Percentiles rank a stretch among this genome's conserved stretches.
Evolutionary conservation across 140 eudicot species (phyloP).

Genomic region (Anethum foeniculum): DNA sequence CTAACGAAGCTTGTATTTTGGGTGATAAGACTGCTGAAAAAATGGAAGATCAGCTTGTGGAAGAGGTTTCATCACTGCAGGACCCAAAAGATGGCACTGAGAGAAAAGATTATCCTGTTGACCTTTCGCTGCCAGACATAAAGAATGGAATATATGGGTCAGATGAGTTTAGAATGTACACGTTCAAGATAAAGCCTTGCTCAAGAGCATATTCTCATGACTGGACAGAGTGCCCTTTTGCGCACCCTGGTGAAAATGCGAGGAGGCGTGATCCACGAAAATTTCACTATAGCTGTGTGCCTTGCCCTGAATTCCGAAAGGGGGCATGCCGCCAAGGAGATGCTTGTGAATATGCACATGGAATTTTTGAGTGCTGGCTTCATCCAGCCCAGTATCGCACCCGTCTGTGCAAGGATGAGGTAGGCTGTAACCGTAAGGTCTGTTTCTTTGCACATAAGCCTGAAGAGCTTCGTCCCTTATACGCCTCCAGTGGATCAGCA

Average conservation of each 20-base stretch:
- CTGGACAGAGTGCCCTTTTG: conserved; percentile 91
- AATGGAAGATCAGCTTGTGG: conserved; percentile 13
- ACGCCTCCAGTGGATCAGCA: conserved; percentile 79
- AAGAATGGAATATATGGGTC: conserved; percentile 67
- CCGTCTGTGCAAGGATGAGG: conserved; percentile 74
- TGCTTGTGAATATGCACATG: conserved; percentile 78
- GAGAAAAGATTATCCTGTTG: conserved; percentile 72
- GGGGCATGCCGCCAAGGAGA: conserved; percentile 66
- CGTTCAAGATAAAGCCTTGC: conserved; percentile 74
- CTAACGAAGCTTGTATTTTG: conserved; percentile 22
- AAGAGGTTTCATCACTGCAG: conserved; percentile 15
- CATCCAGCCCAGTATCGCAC: conserved; percentile 89
- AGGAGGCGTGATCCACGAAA: conserved; percentile 77
- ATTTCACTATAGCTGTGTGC: conserved; percentile 72
- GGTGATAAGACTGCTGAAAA: conserved; percentile 27
- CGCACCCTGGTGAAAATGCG: conserved; percentile 85
- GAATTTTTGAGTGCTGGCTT: conserved; percentile 86
- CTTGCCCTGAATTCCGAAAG: conserved; percentile 75
- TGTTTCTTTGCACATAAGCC: conserved; percentile 86
- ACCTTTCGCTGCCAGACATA: conserved; percentile 62
- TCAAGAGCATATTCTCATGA: conserved; percentile 89
- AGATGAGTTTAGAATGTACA: conserved; percentile 78
- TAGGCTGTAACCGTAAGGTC: conserved; percentile 52
- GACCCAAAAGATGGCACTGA: conserved; percentile 26
- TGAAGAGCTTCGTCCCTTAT: conserved; percentile 75